Conservation (phyloP, 495 filamentous ascomycete genomes). For the Penicillium alfredii region DNA sequence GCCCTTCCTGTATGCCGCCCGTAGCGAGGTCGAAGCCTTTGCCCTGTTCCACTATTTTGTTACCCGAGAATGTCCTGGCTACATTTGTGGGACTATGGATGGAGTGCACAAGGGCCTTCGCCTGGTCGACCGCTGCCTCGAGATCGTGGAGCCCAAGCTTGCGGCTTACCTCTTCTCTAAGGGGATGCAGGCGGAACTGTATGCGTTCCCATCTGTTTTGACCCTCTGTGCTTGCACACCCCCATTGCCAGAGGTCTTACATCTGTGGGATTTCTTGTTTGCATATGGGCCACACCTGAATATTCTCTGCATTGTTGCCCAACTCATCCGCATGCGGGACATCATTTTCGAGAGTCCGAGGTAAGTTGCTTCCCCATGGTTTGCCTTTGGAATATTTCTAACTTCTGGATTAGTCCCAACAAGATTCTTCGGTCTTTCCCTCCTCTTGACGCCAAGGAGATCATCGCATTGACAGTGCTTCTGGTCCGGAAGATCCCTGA, state of each 20-base stretch:
- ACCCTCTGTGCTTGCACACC: slow-evolving; percentile 95
- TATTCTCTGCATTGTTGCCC: slow-evolving; percentile 94
- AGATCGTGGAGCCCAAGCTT: slow-evolving; percentile 85
- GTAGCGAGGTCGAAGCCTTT: slow-evolving; percentile 92
- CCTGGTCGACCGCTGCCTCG: slow-evolving; percentile 83
- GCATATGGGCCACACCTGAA: slow-evolving; percentile 94
- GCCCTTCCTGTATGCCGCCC: slow-evolving; percentile 91
- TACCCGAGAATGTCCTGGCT: slow-evolving; percentile 83
- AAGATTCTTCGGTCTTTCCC: slow-evolving; percentile 88
- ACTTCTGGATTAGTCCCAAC: slow-evolving; percentile 60
- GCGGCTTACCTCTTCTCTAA: slow-evolving; percentile 76
- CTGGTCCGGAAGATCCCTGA: slow-evolving; percentile 82
- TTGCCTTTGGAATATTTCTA: slow-evolving; percentile 4
- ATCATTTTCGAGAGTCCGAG: slow-evolving; percentile 74
- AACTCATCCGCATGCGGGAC: slow-evolving; percentile 82
- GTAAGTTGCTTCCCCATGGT: slow-evolving; percentile 42
- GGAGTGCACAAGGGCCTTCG: slow-evolving; percentile 89
- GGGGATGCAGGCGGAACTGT: slow-evolving; percentile 84
- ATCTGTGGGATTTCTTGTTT: slow-evolving; percentile 97
- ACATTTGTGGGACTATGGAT: slow-evolving; percentile 94
- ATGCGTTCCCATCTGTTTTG: slow-evolving; percentile 94
- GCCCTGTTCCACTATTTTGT: slow-evolving; percentile 85
- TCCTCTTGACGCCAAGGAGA: slow-evolving; percentile 69
- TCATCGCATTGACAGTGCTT: slow-evolving; percentile 72
- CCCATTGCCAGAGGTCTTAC: slow-evolving; percentile 88